These are phyloP conservation scores for Starmerella khaoyaiensis DNA, from an alignment of 805 yeast genomes.

Conservation along the genomic window DNA sequence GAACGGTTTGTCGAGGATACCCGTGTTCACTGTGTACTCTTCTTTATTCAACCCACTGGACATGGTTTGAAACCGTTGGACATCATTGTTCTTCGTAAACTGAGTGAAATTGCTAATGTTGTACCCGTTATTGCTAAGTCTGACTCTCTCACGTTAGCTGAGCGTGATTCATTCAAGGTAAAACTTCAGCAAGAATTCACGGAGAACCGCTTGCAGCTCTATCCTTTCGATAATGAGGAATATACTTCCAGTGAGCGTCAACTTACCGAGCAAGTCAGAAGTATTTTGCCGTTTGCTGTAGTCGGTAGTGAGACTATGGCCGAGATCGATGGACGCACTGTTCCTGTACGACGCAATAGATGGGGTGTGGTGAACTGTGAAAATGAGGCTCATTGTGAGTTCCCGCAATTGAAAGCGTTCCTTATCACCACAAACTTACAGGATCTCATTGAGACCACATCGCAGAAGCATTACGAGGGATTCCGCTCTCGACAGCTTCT, in stretches of 20 bases:
- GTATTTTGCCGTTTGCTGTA: conserved; percentile 72
- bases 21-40: conserved; percentile 85
- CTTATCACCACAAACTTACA: conserved; percentile 90
- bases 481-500: conserved; percentile 89
- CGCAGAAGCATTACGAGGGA: conserved; percentile 76
- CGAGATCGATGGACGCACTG: conserved; percentile 60
- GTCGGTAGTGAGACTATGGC: conserved; percentile 79
- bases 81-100: conserved; percentile 64
- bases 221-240: conserved; percentile 56
- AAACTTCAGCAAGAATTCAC: conserved; percentile 60
- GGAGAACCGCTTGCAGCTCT: conserved; percentile 59
- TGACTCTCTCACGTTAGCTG: conserved; percentile 76
- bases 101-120: conserved; percentile 82
- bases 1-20: conserved; percentile 72
- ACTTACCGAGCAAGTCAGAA: conserved; percentile 26
- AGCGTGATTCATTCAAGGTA: conserved; percentile 67
- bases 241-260: conserved; percentile 30
- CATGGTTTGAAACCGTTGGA: conserved; percentile 77
- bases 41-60: conserved; percentile 81
- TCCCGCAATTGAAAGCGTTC: conserved; percentile 85
- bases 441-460: conserved; percentile 87
- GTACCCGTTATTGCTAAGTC: conserved; percentile 92
- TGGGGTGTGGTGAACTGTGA: conserved; percentile 93
- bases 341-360: conserved; percentile 81
- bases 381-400: conserved; percentile 91